phyloP scores from a whole-genome alignment of 306 rosid species.

The Vicia sativa region DNA sequence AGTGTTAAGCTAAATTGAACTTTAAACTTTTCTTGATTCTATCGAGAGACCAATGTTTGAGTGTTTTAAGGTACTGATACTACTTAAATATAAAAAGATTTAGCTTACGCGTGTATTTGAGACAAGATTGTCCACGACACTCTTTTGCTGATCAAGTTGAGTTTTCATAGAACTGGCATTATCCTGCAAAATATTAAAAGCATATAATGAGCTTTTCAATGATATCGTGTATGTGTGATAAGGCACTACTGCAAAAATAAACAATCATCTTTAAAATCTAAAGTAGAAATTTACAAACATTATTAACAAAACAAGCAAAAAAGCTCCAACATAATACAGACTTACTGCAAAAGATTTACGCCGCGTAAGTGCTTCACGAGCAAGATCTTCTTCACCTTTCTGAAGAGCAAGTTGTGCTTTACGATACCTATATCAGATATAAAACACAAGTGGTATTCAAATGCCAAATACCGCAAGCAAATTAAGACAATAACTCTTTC shows the following conservation, averaged over 20 bases:
- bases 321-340: conserved; percentile 30
- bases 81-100: conserved; percentile 3
- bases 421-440: conserved; percentile 63
- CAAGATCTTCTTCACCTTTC: conserved; percentile 94
- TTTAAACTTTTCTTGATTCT: conserved; percentile 15
- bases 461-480: conserved; percentile 7
- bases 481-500: conserved; percentile 26
- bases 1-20: conserved; percentile 3
- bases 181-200: conserved; percentile 64
- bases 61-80: conserved; percentile 9
- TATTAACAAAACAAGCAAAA: neutral
- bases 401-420: conserved; percentile 93
- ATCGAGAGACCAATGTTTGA: neutral
- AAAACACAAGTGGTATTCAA: conserved; percentile 28
- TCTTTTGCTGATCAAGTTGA: conserved; percentile 96
- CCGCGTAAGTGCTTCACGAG: conserved; percentile 96
- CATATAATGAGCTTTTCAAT: conserved; percentile 23
- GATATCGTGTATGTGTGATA: conserved; percentile 12
- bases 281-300: conserved; percentile 32
- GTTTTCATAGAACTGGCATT: conserved; percentile 84
- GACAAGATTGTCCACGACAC: conserved; percentile 92
- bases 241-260: conserved; percentile 22
- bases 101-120: conserved; percentile 82
- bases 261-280: conserved; percentile 7
- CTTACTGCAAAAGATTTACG: conserved; percentile 90